phyloP scores from a whole-genome alignment of 2,329 filamentous ascomycete genomes.

The Triangularia setosa region DNA sequence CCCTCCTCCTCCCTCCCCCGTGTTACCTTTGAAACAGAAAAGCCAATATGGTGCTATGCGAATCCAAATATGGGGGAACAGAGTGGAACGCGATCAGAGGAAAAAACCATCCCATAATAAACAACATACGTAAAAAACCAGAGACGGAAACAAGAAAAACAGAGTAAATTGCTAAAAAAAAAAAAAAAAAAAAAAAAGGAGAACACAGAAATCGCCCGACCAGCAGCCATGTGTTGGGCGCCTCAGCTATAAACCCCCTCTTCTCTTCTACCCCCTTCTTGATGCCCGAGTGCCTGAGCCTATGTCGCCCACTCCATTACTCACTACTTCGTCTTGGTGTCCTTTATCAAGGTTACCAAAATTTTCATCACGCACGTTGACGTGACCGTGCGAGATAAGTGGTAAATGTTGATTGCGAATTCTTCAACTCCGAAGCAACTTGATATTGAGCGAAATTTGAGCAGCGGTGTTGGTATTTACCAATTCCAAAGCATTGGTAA shows the following conservation, averaged over 20 bases:
- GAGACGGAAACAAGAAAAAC: not conserved
- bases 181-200: not conserved
- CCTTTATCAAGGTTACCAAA: not conserved
- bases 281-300: not conserved
- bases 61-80: conserved; percentile 2
- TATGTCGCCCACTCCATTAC: not conserved
- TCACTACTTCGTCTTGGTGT: not conserved
- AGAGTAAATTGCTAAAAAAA: not conserved
- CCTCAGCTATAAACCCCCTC: not conserved
- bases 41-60: conserved; percentile 17
- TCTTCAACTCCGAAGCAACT: no score
- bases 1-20: no score
- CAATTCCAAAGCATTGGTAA: no score
- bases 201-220: not conserved
- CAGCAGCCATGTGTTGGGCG: not conserved
- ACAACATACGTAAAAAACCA: not conserved
- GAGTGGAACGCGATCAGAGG: not conserved
- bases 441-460: no score
- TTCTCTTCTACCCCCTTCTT: not conserved
- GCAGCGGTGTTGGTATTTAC: no score
- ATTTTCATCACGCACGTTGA: not conserved
- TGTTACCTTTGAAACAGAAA: not conserved
- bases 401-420: not conserved
- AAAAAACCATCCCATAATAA: not conserved
- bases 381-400: not conserved